Evolutionary conservation across 192 early-diverging fungal species (phyloP), one percentile per base, ranked within the genome.

Genomic region (Coemansia guatemalensis): DNA sequence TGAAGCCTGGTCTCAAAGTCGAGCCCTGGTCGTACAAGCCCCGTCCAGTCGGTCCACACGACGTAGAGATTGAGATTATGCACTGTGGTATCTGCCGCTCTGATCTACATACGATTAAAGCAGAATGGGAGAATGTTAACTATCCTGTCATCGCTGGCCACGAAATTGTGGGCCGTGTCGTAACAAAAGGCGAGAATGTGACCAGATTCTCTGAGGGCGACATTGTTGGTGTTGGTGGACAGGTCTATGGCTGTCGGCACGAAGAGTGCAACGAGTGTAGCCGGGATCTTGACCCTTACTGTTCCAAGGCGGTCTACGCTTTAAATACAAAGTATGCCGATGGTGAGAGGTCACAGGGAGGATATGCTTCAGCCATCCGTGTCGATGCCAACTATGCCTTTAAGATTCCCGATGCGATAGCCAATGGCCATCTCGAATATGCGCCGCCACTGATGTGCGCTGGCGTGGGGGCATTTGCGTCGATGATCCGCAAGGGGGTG

Each of bases 11-110:
- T n/a, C n/a, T n/a, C n/a, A n/a, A n/a, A n/a, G n/a, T n/a, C n/a
- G n/a, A n/a, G n/a, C n/a, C n/a, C n/a, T n/a, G n/a, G n/a, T n/a
- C n/a, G n/a, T n/a, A n/a, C n/a, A n/a, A n/a, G 48, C 86, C 86
- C 11, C 84, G 84, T 18, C 83, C 85, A 5, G 58, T 88, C 4
- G 86, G 83, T 8, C 68, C 70, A 12, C 60, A 85, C 65, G 86
- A 88, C 65, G 81, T 92, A 39, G 86, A 88, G 64, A 89, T 93
- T 56, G 74, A 88, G 70, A 87, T 92, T 67, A 69, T 79, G 22
- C 84, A 88, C 69, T 88, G 85, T 60, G 89, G 90, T 32, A 87
- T 92, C 58, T 93, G 92, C 58, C 87, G 86, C 50, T 86, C 88
- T 0, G 92, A 94, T 71, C 64, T 92, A 53, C 91, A 94, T 77